Evolutionary conservation across 495 filamentous ascomycete genomes (phyloP).

Genomic region (Penicillium goetzii): DNA sequence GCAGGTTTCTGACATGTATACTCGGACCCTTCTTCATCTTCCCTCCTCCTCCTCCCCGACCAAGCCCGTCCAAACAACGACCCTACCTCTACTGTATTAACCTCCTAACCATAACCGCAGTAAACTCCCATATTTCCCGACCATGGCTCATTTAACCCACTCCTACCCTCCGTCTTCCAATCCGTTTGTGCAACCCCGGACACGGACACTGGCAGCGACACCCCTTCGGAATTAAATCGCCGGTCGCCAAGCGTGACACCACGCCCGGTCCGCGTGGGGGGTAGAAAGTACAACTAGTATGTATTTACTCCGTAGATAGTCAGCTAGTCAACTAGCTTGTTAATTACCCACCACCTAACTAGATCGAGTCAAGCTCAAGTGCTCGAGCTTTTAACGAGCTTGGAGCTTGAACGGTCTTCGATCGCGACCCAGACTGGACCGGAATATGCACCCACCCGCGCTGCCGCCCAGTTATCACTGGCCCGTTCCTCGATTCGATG

Average conservation of each 20-base stretch:
- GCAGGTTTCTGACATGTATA: constrained; percentile 8
- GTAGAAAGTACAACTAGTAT: not conserved
- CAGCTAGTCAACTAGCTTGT: not conserved
- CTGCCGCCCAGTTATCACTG: constrained; percentile 25
- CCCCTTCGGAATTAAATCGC: constrained; percentile 7
- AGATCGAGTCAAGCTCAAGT: not conserved
- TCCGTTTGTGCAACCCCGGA: constrained; percentile 22
- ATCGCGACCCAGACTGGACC: constrained; percentile 19
- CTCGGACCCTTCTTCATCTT: not conserved
- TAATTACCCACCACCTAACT: not conserved
- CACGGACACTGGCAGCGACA: constrained; percentile 11
- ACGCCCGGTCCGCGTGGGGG: constrained; percentile 7
- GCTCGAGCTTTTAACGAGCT: not conserved
- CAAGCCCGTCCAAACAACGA: not conserved
- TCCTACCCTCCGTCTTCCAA: not conserved
- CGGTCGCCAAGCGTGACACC: constrained; percentile 14
- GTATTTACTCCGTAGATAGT: not conserved
- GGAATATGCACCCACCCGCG: constrained; percentile 24
- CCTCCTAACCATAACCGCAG: not conserved
- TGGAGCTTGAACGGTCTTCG: constrained; percentile 21
- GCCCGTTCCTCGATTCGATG: not conserved
- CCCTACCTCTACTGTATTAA: not conserved
- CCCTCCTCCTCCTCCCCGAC: not conserved
- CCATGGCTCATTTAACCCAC: not conserved
- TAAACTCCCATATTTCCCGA: not conserved